Percentiles rank a stretch among this genome's conserved stretches.
phyloP scores from a whole-genome alignment of 1,284 basidiomycete genomes.

The Testicularia cyperi region DNA sequence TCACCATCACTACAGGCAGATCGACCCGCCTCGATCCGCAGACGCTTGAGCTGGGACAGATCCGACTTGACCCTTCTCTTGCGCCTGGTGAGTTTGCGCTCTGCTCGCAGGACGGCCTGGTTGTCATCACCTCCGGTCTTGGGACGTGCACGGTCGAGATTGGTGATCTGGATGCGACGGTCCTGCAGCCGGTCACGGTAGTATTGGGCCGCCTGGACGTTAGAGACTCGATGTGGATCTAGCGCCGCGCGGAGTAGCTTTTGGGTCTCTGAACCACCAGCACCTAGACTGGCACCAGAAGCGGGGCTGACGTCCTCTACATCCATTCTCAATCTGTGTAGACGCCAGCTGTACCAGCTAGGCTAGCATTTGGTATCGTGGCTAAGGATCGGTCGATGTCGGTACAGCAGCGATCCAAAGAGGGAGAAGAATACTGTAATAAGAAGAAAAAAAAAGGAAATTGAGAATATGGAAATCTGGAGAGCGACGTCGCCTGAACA shows the following conservation, averaged over 20 bases:
- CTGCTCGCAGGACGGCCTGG: slow-evolving; percentile 10
- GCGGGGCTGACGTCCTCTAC: no score
- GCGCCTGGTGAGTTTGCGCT: slow-evolving; percentile 20
- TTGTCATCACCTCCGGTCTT: slow-evolving; percentile 22
- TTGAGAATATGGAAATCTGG: no score
- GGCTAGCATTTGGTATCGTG: no score
- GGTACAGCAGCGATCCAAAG: no score
- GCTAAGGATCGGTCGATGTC: no score
- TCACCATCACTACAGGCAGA: not conserved
- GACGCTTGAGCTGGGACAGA: slow-evolving; percentile 25
- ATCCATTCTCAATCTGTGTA: no score
- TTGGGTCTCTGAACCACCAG: slow-evolving; percentile 3
- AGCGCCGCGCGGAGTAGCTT: slow-evolving; percentile 13
- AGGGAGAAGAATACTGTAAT: no score
- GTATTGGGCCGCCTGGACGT: slow-evolving; percentile 23
- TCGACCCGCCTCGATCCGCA: slow-evolving; percentile 19
- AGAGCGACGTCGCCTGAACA: no score
- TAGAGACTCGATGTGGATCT: slow-evolving; percentile 7
- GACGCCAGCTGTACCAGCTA: no score
- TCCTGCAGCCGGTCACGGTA: slow-evolving; percentile 30
- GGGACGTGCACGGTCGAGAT: slow-evolving; percentile 35
- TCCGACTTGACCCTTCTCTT: slow-evolving; percentile 33
- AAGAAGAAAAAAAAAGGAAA: no score
- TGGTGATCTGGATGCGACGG: slow-evolving; percentile 37
- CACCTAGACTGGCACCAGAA: no score